Percentiles rank a stretch among this genome's conserved stretches.
phyloP scores from a whole-genome alignment of 495 filamentous ascomycete species.

The Hypoxylon subgilvum region DNA sequence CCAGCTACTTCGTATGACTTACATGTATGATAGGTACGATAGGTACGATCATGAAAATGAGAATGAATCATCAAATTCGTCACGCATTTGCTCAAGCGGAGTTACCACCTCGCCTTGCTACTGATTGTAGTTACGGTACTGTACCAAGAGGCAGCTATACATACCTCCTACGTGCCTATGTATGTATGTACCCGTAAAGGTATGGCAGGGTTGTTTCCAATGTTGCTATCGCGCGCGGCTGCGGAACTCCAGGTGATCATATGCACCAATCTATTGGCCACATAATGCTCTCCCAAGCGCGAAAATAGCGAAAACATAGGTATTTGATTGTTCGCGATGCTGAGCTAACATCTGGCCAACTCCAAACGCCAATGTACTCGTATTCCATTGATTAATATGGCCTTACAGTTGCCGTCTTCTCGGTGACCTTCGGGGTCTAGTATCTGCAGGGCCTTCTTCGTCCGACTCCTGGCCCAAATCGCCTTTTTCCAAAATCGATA shows the following conservation, averaged over 20 bases:
- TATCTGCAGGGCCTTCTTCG: conserved; percentile 2
- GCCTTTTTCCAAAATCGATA: conserved; percentile 36
- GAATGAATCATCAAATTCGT: no score
- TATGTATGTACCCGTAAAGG: no score
- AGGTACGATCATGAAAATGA: no score
- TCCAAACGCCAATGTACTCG: conserved; percentile 5
- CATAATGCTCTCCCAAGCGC: conserved; percentile 19
- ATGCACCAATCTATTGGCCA: conserved; percentile 12
- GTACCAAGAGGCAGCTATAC: no score
- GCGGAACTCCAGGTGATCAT: conserved; percentile 8
- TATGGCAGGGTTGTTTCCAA: conserved; percentile 1
- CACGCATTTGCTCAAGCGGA: no score
- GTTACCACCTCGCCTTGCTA: conserved; percentile 7
- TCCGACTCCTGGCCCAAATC: conserved; percentile 1
- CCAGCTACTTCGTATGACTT: no score
- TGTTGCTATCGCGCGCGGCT: conserved; percentile 27
- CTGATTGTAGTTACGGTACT: no score
- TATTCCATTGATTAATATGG: conserved; percentile 1
- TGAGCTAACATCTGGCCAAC: conserved; percentile 1
- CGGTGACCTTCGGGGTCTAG: conserved; percentile 4
- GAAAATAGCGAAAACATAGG: no score
- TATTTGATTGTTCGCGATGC: no score
- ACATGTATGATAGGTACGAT: no score
- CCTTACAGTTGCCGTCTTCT: conserved; percentile 6
- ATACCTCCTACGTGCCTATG: no score